Evolutionary conservation across 2,329 filamentous ascomycete species (phyloP), one percentile per base, ranked within the genome.

Genomic region (Penicillium sumatraense): DNA sequence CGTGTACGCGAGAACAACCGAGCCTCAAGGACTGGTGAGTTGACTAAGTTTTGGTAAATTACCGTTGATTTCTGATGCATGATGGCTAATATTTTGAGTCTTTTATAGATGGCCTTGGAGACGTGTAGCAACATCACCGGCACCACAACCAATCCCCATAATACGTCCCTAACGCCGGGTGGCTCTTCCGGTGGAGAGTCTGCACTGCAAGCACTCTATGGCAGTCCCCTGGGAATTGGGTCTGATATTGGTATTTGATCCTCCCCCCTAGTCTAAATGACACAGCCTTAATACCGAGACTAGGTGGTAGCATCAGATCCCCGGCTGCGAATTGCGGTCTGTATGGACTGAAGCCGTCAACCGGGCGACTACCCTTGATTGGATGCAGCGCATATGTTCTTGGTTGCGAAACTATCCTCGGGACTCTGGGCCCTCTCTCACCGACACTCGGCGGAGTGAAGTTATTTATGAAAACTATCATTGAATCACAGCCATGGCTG

Each of bases 261-360:
- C n/a, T n/a, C n/a, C n/a, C n/a, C n/a, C n/a, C n/a, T n/a, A n/a
- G n/a, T n/a, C n/a, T n/a, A n/a, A n/a, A n/a, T n/a, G n/a, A n/a
- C n/a, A n/a, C n/a, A n/a, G n/a, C n/a, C n/a, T n/a, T n/a, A n/a
- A n/a, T n/a, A n/a, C n/a, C n/a, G n/a, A n/a, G n/a, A n/a, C n/a
- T n/a, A n/a, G n/a, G n/a, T n/a, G n/a, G n/a, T n/a, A n/a, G n/a
- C 13, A 35, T 35, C 13, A 14, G 31, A n/a, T 35, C 8, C 31
- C 81, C 81, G 5, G 66, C 75, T 14, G 70, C 75, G 35, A 76
- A 81, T 60, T 77, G 76, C 55, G 81, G 80, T 0, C 59, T 81
- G 0, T 83, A 79, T 59, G 78, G 79, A 0, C 68, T 83, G 33
- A 82, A 82, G 49, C 80, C 0, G 84, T 87, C 0, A 3, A 63